Base-by-base conservation (phyloP, 139 green algal genomes). In the Tetraselmis striata region DNA sequence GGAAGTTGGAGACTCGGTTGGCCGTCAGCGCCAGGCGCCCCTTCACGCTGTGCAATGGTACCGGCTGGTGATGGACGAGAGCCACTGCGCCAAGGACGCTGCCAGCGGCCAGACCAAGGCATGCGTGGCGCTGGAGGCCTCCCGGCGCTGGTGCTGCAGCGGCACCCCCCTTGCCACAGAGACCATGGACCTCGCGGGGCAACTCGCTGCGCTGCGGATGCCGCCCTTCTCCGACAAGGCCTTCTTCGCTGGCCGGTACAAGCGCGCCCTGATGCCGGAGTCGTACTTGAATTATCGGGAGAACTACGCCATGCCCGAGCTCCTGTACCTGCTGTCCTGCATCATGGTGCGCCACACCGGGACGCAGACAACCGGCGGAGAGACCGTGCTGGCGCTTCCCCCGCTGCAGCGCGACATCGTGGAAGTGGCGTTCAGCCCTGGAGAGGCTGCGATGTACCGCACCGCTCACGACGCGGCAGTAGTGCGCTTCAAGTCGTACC, bases 261-360 rank as follows among this genome's bases (percentile, higher is more conserved):
- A 90, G n/a, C n/a, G n/a, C n/a, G n/a, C n/a, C n/a, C n/a, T n/a
- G n/a, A n/a, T n/a, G n/a, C n/a, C n/a, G n/a, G n/a, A n/a, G n/a
- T n/a, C n/a, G n/a, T n/a, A n/a, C n/a, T n/a, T n/a, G n/a, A n/a
- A n/a, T n/a, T n/a, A 82, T n/a, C n/a, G n/a, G n/a, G 28, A 30
- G 5, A 59, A 82, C 76, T 77, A 28, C 28, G 23, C 76, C 2
- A 59, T 84, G 23, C 26, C 45, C 18, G 18, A 59, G 0, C 87
- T 95, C 76, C 83, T 94, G 28, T 92, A 89, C 77, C 76, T 79
- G 23, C 80, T 95, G 85, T 32, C 58, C 1, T 28, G 81, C 29
- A 78, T 58, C 30, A 89, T 94, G 83, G 81, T 95, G 0, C 85
- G 93, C 1, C 93, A 96, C 91, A 94, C 91, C 77, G 94, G 94